Base-by-base conservation (phyloP, 2,329 filamentous ascomycete species). In the Colletotrichum cereale region DNA sequence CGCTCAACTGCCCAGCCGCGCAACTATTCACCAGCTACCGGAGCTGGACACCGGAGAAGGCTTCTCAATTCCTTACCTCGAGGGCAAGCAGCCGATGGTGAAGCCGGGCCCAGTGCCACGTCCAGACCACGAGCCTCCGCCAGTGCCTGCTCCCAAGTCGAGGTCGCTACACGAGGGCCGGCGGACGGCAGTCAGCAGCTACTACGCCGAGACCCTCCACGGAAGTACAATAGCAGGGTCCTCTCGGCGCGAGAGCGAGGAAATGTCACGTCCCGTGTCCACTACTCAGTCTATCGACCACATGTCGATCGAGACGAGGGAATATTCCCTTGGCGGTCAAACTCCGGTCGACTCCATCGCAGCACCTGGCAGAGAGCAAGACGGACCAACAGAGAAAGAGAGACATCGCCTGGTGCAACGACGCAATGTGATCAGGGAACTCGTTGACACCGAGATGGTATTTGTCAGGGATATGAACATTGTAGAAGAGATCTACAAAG, bases 401-500 rank as follows among this genome's bases (percentile, higher is more conserved):
- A 88, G 88, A 72, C 91, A 92, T 72, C 90, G 93, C n/a, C 85
- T 98, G 11, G 89, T 89, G 61, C 93, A 96, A 79, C 92, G 96
- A 26, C 90, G 92, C 66, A 90, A 97, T 79, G 90, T 97, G 58
- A 92, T 98, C 77, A 95, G 96, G 78, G 96, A 99, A 81, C 85
- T 99, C 47, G 88, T 98, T 56, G 95, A 98, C 77, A 99, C 96
- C 0, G 96, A 99, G 79, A 91, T 94, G 58, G 91, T 92, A 7
- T 98, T 97, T 81, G 91, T 97, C 67, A 90, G 94, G 74, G 96
- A 99, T 80, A 96, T 99, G 94, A 97, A 95, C 79, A 96, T 99
- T 64, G 92, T 97, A 2, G 94, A 97, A 78, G 95, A 98, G 78
- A 98, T 99, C 66, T 99, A 98, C 86, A 97, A 97, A 81, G 95